These are phyloP conservation scores for Apiospora koreana DNA, from an alignment of 2,329 filamentous ascomycete genomes.

Conservation along the genomic window DNA sequence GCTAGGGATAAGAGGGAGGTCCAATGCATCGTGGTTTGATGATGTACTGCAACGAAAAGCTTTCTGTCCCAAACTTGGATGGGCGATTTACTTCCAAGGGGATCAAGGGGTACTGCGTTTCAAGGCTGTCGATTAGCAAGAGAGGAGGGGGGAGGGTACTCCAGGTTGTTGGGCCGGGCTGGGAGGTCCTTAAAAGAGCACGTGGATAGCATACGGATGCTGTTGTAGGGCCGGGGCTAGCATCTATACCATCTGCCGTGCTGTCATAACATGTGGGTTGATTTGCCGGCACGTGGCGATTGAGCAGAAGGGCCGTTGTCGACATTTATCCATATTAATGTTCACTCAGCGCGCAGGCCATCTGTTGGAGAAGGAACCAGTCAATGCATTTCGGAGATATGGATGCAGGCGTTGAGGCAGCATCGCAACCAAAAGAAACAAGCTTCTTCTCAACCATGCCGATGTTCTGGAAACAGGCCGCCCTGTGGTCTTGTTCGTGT, in stretches of 20 bases:
- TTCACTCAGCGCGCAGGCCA: not conserved
- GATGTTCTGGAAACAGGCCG: not conserved
- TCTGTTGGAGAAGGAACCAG: not conserved
- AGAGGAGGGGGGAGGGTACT: not conserved
- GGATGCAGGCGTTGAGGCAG: not conserved
- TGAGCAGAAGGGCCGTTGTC: not conserved
- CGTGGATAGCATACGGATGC: not conserved
- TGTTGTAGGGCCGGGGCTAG: not conserved
- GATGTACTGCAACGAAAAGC: no score
- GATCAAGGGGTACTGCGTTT: not conserved
- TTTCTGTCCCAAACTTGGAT: not conserved
- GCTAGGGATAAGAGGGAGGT: not conserved
- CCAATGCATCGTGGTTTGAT: not conserved
- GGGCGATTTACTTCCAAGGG: no score
- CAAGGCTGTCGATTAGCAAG: not conserved
- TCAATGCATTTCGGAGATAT: not conserved
- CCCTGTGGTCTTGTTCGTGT: not conserved
- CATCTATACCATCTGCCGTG: not conserved
- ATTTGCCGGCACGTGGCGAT: slow-evolving; percentile 7
- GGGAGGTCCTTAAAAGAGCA: not conserved
- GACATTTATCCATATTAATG: not conserved
- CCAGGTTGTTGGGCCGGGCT: not conserved
- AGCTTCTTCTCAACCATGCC: not conserved
- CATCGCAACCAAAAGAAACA: not conserved
- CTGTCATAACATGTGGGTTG: not conserved